phyloP scores from a whole-genome alignment of 2,329 filamentous ascomycete genomes.

The Alternaria incomplexa region DNA sequence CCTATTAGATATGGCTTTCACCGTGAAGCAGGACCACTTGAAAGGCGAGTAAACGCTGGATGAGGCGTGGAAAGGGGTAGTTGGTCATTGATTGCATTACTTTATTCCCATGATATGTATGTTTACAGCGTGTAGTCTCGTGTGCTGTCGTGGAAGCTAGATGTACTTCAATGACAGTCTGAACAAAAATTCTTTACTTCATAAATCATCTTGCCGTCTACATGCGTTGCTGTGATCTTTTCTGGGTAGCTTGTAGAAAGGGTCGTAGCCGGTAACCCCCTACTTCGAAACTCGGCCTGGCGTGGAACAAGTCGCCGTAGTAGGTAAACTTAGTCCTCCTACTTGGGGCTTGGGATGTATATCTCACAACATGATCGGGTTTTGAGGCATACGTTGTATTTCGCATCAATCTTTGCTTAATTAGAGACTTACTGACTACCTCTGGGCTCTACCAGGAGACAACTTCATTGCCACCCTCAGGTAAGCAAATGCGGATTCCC shows the following conservation, averaged over 20 bases:
- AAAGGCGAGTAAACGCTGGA: slow-evolving; percentile 63
- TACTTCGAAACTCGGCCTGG: too few species aligned
- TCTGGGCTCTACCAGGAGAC: not conserved
- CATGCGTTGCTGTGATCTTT: not conserved
- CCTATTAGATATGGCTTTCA: slow-evolving; percentile 70
- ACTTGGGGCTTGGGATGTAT: not conserved
- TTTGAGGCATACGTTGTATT: not conserved
- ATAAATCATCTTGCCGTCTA: not conserved
- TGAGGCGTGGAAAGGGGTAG: not conserved
- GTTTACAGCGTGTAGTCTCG: slow-evolving; percentile 40
- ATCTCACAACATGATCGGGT: not conserved
- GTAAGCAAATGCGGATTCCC: not conserved
- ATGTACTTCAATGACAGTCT: not conserved
- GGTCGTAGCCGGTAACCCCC: too few species aligned
- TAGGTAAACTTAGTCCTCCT: too few species aligned
- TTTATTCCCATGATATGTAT: slow-evolving; percentile 31
- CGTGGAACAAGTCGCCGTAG: too few species aligned
- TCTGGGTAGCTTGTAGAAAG: too few species aligned
- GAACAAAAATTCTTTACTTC: not conserved
- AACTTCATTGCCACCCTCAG: not conserved
- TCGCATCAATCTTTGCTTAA: too few species aligned
- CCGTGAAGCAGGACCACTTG: slow-evolving; percentile 67
- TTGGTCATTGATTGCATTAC: slow-evolving; percentile 19
- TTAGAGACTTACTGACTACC: too few species aligned
- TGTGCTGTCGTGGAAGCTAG: slow-evolving; percentile 12